Evolutionary conservation across 2,329 filamentous ascomycete species (phyloP), one percentile per base, ranked within the genome.

Genomic region (Colletotrichum acutatum): DNA sequence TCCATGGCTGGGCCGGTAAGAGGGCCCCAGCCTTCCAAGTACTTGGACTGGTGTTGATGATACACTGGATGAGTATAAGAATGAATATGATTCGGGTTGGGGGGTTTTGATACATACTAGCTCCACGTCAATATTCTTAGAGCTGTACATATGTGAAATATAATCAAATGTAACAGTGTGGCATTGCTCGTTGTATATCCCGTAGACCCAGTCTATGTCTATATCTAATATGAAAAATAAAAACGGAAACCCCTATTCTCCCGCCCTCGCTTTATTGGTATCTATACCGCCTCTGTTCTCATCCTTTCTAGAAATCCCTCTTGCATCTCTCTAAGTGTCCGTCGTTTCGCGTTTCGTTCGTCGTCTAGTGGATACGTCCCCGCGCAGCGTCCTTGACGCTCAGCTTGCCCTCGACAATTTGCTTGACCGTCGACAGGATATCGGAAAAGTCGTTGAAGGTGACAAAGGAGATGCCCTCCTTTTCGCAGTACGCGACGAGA

Each of bases 401-500:
- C 19, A 88, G 89, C 81, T 92, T 92, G 28, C 94, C 94, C 37
- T 90, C 90, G n/a, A 87, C 88, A 78, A 98, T 94, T 72, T 93
- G 91, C 85, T 94, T 91, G 74, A 94, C 92, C 34, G 92, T 93
- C 74, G 89, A 86, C 60, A 94, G 87, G 79, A 98, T 98, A 75
- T 91, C 90, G 7, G 89, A 90, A 90, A 96, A 98, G 84, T 95
- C 91, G 78, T 94, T 88, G 81, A 98, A 98, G 3, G 94, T 91
- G 16, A 94, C 96, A 82, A 97, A 98, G 0, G 95, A 95, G 24
- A 97, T 92, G 11, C 93, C 90, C 82, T 97, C 91, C 67, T 90
- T 91, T 78, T 95, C 92, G 80, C 96, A 98, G 84, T 94, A 98
- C 16, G 89, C 91, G 75, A 98, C 93, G 68, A 98, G 89, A 83